These are phyloP conservation scores for Manihot esculenta DNA, from an alignment of 441 rosid species.

Conservation along the genomic window DNA sequence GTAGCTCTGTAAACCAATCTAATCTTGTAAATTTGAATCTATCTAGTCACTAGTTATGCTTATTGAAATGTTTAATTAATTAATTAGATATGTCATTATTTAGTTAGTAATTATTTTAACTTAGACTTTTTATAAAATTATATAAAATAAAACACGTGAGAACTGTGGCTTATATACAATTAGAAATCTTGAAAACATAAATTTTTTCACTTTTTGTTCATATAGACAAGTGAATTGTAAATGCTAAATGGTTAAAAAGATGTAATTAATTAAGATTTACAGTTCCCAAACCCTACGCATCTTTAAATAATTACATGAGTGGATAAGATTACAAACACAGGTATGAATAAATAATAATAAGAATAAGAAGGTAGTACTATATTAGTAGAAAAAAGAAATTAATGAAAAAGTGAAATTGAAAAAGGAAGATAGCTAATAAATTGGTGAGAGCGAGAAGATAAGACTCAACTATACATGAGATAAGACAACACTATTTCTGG, in stretches of 20 bases:
- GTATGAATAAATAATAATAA: neutral
- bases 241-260: no score
- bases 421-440: neutral
- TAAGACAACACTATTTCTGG: neutral
- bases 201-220: no score
- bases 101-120: neutral
- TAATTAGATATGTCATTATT: constrained; percentile 8
- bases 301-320: neutral
- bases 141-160: no score
- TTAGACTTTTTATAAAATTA: no score
- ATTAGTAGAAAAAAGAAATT: neutral
- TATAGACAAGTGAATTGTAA: no score
- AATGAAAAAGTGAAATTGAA: neutral
- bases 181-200: no score
- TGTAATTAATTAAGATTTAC: neutral
- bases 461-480: neutral
- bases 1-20: constrained; percentile 7
- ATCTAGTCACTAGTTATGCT: neutral
- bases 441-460: neutral
- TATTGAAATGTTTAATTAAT: neutral
- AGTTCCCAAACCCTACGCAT: neutral
- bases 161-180: no score
- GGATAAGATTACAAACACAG: neutral
- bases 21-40: constrained; percentile 18
- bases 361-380: neutral